Conservation (phyloP, 768 basidiomycete genomes). For the Lyophyllum semitale region DNA sequence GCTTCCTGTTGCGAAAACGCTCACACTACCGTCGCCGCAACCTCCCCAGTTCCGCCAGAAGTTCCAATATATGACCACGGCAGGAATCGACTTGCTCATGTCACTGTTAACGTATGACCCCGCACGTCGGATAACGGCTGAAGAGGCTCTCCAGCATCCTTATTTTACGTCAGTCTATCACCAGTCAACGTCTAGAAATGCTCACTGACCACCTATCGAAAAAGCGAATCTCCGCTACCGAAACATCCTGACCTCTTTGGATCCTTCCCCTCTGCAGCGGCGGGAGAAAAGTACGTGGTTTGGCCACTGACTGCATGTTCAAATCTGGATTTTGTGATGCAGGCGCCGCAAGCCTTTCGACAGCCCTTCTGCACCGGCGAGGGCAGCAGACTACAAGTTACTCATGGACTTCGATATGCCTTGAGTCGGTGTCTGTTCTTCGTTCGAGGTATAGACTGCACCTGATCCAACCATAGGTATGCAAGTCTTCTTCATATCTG, state of each 20-base stretch:
- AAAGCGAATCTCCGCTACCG: constrained; percentile 89
- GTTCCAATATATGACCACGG: constrained; percentile 81
- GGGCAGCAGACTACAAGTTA: constrained; percentile 68
- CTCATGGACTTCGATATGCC: constrained; percentile 62
- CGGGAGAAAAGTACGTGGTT: constrained; percentile 83
- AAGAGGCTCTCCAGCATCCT: constrained; percentile 86
- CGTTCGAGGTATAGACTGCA: neutral
- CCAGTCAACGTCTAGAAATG: neutral
- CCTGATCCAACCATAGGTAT: neutral
- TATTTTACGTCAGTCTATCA: constrained; percentile 77
- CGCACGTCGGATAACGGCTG: constrained; percentile 79
- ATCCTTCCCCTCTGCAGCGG: constrained; percentile 94
- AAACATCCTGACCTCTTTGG: constrained; percentile 96
- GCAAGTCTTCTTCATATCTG: neutral
- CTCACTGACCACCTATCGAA: neutral
- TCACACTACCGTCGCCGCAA: constrained; percentile 76
- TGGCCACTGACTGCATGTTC: neutral
- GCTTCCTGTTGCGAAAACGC: constrained; percentile 79
- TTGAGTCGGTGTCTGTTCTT: constrained; percentile 18
- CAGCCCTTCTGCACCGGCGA: constrained; percentile 78
- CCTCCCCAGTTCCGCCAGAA: constrained; percentile 78
- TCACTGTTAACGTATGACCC: constrained; percentile 90
- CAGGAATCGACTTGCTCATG: constrained; percentile 84
- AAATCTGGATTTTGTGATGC: constrained; percentile 12
- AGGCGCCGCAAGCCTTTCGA: constrained; percentile 80